A percentile compares a stretch with the other conserved stretches of the same genome.
These are phyloP conservation scores for Fusarium sp. DNA, from an alignment of 2,329 filamentous ascomycete species.

Conservation along the genomic window DNA sequence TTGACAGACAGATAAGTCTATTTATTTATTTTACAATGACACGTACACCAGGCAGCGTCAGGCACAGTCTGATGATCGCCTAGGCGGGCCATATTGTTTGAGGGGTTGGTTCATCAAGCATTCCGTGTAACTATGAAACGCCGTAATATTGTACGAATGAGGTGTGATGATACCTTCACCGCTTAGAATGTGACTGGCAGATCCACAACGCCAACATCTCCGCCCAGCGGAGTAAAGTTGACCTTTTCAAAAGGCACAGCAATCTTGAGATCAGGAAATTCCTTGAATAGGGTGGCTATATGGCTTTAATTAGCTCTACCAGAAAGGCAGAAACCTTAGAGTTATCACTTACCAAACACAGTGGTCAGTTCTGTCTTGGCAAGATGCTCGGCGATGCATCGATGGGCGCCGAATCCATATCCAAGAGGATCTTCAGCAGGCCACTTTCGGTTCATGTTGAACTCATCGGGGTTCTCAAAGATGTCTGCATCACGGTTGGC, in stretches of 20 bases:
- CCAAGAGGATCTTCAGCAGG: slow-evolving; percentile 53
- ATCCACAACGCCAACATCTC: slow-evolving; percentile 23
- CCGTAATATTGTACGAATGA: background rate
- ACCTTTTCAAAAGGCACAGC: slow-evolving; percentile 17
- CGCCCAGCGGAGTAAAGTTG: slow-evolving; percentile 20
- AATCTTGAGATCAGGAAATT: slow-evolving; percentile 9
- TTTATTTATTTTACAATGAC: background rate
- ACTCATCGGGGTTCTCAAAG: slow-evolving; percentile 55
- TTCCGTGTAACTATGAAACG: background rate
- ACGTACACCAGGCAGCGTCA: background rate
- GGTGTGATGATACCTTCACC: background rate
- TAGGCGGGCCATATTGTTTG: background rate
- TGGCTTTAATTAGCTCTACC: accelerated
- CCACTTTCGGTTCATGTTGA: slow-evolving; percentile 56
- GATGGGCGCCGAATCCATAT: slow-evolving; percentile 60
- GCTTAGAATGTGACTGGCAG: slow-evolving; percentile 16
- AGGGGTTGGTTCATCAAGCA: background rate
- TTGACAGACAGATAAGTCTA: background rate
- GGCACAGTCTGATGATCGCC: background rate
- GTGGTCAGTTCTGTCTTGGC: slow-evolving; percentile 42
- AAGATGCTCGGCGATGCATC: slow-evolving; percentile 60
- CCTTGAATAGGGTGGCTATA: slow-evolving; percentile 14
- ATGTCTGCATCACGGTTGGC: slow-evolving; percentile 61
- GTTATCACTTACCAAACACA: slow-evolving; percentile 10
- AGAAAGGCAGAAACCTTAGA: accelerated